A percentile compares a stretch with the other conserved stretches of the same genome.
These are phyloP conservation scores for Aspergillus tamarii DNA, from an alignment of 2,329 filamentous ascomycete genomes.

Conservation along the genomic window DNA sequence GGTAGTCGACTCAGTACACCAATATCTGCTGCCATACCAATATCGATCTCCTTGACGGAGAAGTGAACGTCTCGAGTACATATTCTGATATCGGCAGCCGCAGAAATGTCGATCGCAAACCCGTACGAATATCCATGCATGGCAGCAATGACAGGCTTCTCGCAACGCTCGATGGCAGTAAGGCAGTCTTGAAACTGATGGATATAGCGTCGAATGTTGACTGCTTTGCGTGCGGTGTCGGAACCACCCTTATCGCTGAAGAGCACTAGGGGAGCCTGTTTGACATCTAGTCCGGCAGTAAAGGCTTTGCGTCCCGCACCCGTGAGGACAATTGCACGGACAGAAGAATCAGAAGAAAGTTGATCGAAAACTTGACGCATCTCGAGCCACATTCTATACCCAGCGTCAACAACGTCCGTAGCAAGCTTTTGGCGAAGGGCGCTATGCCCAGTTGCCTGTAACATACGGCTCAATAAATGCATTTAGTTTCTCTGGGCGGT, in stretches of 20 bases:
- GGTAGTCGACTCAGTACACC: conserved; percentile 51
- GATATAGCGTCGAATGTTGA: conserved; percentile 67
- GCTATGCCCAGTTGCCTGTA: not conserved
- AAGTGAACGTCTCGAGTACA: conserved; percentile 42
- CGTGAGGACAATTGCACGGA: conserved; percentile 78
- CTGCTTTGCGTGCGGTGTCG: conserved; percentile 69
- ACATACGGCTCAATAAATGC: conserved; percentile 71
- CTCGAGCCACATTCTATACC: conserved; percentile 77
- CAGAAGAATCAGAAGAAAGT: conserved; percentile 71
- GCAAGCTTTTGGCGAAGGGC: not conserved
- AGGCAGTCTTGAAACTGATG: conserved; percentile 80
- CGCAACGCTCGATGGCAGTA: conserved; percentile 76
- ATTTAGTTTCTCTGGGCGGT: conserved; percentile 84
- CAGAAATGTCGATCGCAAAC: conserved; percentile 68
- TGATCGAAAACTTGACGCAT: conserved; percentile 71
- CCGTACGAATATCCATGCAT: conserved; percentile 79
- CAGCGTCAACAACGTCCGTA: not conserved
- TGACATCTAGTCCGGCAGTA: conserved; percentile 81
- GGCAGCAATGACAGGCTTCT: conserved; percentile 86
- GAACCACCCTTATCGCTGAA: conserved; percentile 39
- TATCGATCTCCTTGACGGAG: conserved; percentile 54
- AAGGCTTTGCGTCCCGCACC: conserved; percentile 83
- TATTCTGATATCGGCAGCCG: conserved; percentile 48
- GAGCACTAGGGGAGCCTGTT: conserved; percentile 63
- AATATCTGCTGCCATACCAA: conserved; percentile 54